A percentile compares a stretch with the other conserved stretches of the same genome.
Conservation (phyloP, 2,329 filamentous ascomycete genomes). For the Aspergillus felis region DNA sequence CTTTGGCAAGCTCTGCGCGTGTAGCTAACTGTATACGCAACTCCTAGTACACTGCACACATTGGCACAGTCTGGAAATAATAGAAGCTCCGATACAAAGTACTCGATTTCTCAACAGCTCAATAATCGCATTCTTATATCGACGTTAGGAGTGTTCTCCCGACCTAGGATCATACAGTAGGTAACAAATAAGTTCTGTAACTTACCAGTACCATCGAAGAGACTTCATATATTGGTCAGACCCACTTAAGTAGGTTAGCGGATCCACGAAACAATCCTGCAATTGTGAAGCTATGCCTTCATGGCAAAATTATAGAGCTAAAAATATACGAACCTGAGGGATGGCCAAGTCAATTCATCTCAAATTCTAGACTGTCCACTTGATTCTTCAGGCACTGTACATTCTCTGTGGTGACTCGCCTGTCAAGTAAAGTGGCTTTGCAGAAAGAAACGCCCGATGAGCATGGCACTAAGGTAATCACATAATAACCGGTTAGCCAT, state of each 20-base stretch:
- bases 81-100: not conserved
- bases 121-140: not conserved
- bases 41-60: not conserved
- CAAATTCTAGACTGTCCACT: too few species aligned
- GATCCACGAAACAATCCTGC: not conserved
- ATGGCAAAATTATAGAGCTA: not conserved
- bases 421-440: not conserved
- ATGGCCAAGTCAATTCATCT: not conserved
- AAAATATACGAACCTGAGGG: not conserved
- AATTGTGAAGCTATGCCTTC: not conserved
- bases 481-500: not conserved
- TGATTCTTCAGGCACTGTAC: not conserved
- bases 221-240: not conserved
- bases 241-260: not conserved
- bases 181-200: not conserved
- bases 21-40: not conserved
- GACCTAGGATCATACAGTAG: too few species aligned
- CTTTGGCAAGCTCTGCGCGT: not conserved
- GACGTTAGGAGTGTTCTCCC: not conserved
- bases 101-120: not conserved
- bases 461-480: not conserved
- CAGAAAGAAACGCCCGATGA: not conserved
- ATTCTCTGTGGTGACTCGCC: too few species aligned
- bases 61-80: too few species aligned
- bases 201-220: not conserved